phyloP scores from a whole-genome alignment of 208 protist genomes.

The Acanthamoeba triangularis region DNA sequence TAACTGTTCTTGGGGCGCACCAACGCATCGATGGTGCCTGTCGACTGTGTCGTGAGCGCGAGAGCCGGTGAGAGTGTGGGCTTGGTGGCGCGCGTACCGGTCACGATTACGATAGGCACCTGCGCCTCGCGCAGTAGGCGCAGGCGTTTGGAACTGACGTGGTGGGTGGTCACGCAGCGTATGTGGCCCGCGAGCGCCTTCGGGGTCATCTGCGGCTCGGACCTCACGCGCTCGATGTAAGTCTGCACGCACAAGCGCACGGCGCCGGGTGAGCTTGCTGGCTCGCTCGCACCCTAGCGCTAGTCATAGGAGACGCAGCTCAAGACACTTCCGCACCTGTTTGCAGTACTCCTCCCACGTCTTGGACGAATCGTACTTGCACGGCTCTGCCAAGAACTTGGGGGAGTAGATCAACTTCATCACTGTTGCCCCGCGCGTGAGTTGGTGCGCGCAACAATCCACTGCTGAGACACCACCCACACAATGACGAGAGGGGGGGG shows the following conservation, averaged over 20 bases:
- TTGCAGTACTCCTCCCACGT: conserved; percentile 38
- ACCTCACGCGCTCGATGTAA: not conserved
- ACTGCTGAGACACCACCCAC: no score
- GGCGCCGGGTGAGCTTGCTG: not conserved
- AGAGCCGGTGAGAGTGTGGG: not conserved
- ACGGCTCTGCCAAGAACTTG: not conserved
- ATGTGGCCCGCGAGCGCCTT: not conserved
- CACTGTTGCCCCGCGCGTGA: not conserved
- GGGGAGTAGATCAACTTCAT: conserved; percentile 15
- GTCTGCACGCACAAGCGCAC: not conserved
- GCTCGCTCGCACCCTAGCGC: not conserved
- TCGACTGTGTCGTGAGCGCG: not conserved
- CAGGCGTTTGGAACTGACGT: not conserved
- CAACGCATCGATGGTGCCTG: not conserved
- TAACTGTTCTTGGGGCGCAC: conserved; percentile 50
- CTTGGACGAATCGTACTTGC: not conserved
- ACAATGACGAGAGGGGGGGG: not conserved
- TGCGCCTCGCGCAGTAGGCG: not conserved
- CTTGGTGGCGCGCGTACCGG: not conserved
- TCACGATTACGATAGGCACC: conserved; percentile 56
- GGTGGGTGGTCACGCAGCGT: conserved; percentile 19
- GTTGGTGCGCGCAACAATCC: no score
- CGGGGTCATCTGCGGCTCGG: not conserved
- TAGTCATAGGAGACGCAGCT: not conserved
- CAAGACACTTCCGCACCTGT: not conserved